Evolutionary conservation across 371 early-diverging fungal species (phyloP).

Genomic region (Globomyces sp.): DNA sequence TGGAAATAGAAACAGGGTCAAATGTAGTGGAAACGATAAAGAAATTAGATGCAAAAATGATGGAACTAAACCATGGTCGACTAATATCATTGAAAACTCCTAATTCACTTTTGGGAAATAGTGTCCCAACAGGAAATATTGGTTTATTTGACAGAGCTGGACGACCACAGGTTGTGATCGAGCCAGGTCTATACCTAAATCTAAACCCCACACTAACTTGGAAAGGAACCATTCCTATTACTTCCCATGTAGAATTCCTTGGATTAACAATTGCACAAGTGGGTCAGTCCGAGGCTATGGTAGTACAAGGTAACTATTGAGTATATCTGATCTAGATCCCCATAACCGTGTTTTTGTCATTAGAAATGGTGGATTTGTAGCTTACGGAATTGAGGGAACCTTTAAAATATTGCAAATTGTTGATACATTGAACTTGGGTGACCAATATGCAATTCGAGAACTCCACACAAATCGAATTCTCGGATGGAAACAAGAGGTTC

Average conservation of each 20-base stretch:
- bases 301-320: constrained; percentile 15
- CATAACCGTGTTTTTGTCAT: constrained; percentile 36
- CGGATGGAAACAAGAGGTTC: constrained; percentile 16
- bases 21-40: constrained; percentile 27
- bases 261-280: constrained; percentile 38
- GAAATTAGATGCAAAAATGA: constrained; percentile 35
- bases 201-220: constrained; percentile 26
- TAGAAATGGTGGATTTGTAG: constrained; percentile 39
- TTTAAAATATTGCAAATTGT: constrained; percentile 36
- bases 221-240: constrained; percentile 23
- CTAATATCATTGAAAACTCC: constrained; percentile 29
- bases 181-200: constrained; percentile 35
- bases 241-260: constrained; percentile 25
- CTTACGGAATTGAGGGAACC: constrained; percentile 32
- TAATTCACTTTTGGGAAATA: constrained; percentile 23
- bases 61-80: constrained; percentile 18
- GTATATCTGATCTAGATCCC: constrained; percentile 18
- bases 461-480: constrained; percentile 9
- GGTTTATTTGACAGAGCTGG: constrained; percentile 32
- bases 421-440: constrained; percentile 37
- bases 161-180: constrained; percentile 28
- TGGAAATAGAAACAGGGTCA: constrained; percentile 24
- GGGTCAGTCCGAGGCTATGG: constrained; percentile 37
- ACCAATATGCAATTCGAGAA: constrained; percentile 29
- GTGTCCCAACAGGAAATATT: constrained; percentile 34